Evolutionary conservation across 352 stramenopile genomes (phyloP), one percentile per base, ranked within the genome.

Genomic region (Phytophthora constricta): DNA sequence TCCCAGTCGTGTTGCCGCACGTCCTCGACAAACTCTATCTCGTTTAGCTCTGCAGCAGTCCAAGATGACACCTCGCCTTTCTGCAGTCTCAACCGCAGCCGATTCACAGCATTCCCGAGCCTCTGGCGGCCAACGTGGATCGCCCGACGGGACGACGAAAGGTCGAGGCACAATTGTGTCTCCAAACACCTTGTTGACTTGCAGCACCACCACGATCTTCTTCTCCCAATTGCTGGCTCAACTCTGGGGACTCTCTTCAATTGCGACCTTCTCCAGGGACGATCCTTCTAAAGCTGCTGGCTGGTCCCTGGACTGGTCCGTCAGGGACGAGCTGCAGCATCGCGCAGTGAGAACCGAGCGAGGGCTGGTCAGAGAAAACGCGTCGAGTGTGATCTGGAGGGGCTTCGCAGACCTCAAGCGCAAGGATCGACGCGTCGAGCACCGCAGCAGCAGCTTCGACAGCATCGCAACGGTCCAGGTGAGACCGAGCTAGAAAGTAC

Each of bases 11-110:
- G 47, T 25, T 78, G 55, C 9, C 5, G 33, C 17, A 56, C 49
- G 27, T 65, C 48, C 73, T 69, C 76, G 20, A 60, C 46, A 48
- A 81, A 78, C 1, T 47, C 61, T 1, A 81, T 22, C 0, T 28
- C 25, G 1, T 72, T 43, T 9, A 80, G 55, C 22, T 62, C 7
- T 11, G 7, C 31, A n/a, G 31, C 31, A 37, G 13, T 13, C 31
- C 22, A 11, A 3, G 22, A 20, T 13, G 41, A 20, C 16, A 47
- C 4, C 4, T 23, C 41, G 11, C 22, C 5, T 10, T 47, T 7
- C 22, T 23, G 19, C n/a, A 47, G 41, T 10, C 9, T 47, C 2
- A 3, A 23, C 14, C 41, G 41, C 4, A 47, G 16, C 13, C 3
- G 3, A 23, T 23, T 23, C 4, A 47, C 41, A 23, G 13, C 17